Conservation (phyloP, 805 yeast species). For the Ogataea wickerhamii region DNA sequence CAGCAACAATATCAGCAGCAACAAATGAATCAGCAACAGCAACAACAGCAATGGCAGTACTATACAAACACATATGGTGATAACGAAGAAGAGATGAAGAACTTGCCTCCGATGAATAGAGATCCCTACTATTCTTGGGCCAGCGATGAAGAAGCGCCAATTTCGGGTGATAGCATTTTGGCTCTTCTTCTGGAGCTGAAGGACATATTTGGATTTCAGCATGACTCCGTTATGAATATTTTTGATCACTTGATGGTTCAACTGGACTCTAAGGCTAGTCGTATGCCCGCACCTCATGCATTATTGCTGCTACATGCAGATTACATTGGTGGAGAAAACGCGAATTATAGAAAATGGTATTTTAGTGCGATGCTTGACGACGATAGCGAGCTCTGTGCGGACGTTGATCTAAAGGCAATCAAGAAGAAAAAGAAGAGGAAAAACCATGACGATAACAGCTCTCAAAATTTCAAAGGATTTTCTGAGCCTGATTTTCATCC, state of each 20-base stretch:
- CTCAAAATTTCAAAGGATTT: slow-evolving; percentile 10
- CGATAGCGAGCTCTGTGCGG: slow-evolving; percentile 60
- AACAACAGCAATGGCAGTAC: slow-evolving; percentile 9
- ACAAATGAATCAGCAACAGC: too few species aligned
- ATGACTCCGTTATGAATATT: slow-evolving; percentile 74
- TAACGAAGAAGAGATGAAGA: slow-evolving; percentile 13
- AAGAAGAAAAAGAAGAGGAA: slow-evolving; percentile 63
- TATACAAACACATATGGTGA: slow-evolving; percentile 8
- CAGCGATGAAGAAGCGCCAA: slow-evolving; percentile 65
- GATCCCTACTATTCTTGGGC: slow-evolving; percentile 56
- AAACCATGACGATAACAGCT: slow-evolving; percentile 41
- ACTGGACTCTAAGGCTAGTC: slow-evolving; percentile 81
- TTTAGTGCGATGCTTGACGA: slow-evolving; percentile 79
- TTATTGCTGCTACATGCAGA: slow-evolving; percentile 78
- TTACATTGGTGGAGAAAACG: slow-evolving; percentile 85
- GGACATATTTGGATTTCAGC: slow-evolving; percentile 79
- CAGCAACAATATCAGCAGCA: slow-evolving; percentile 7
- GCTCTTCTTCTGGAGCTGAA: slow-evolving; percentile 56
- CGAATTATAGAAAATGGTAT: slow-evolving; percentile 90
- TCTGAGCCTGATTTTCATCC: slow-evolving; percentile 23
- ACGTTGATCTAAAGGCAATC: slow-evolving; percentile 57
- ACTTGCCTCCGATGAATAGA: slow-evolving; percentile 18
- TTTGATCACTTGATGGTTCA: slow-evolving; percentile 75
- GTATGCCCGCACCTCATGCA: slow-evolving; percentile 71
- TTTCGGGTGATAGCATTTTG: slow-evolving; percentile 61